These are phyloP conservation scores for Penicillium sclerotiorum DNA, from an alignment of 2,329 filamentous ascomycete genomes.

Conservation along the genomic window DNA sequence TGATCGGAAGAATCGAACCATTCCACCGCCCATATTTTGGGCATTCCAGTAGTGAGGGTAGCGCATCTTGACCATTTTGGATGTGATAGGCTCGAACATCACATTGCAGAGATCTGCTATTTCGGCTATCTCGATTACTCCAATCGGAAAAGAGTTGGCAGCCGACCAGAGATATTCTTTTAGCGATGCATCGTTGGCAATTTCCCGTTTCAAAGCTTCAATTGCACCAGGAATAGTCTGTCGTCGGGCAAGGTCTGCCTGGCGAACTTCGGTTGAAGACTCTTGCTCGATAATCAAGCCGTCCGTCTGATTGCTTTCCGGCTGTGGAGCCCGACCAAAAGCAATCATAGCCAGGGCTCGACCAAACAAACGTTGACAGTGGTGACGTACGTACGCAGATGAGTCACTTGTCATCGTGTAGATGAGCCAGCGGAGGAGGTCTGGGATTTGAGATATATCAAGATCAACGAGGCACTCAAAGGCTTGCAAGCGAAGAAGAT, in stretches of 20 bases:
- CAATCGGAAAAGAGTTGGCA: constrained; percentile 54
- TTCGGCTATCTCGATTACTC: constrained; percentile 57
- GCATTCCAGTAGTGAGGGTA: constrained; percentile 62
- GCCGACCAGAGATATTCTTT: constrained; percentile 60
- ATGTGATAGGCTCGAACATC: constrained; percentile 57
- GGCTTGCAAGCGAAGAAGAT: constrained; percentile 61
- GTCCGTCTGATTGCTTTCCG: constrained; percentile 36
- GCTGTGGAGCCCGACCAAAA: constrained; percentile 52
- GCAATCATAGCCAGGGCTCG: constrained; percentile 61
- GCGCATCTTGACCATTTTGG: constrained; percentile 53
- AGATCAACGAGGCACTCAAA: constrained; percentile 61
- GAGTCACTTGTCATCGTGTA: constrained; percentile 59
- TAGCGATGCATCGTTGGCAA: constrained; percentile 53
- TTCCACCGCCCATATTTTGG: constrained; percentile 53
- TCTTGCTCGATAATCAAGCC: constrained; percentile 63
- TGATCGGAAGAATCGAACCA: constrained; percentile 47
- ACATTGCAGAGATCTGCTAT: constrained; percentile 61
- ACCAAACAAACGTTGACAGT: constrained; percentile 56
- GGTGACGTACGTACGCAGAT: constrained; percentile 60
- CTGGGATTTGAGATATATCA: constrained; percentile 54
- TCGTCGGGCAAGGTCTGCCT: constrained; percentile 56
- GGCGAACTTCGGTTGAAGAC: constrained; percentile 53
- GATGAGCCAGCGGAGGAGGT: constrained; percentile 59
- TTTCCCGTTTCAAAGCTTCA: constrained; percentile 56
- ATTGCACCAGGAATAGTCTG: constrained; percentile 62